A percentile compares a stretch with the other conserved stretches of the same genome.
Conservation (phyloP, 139 green algal genomes). For the Coelastrella sp. region DNA sequence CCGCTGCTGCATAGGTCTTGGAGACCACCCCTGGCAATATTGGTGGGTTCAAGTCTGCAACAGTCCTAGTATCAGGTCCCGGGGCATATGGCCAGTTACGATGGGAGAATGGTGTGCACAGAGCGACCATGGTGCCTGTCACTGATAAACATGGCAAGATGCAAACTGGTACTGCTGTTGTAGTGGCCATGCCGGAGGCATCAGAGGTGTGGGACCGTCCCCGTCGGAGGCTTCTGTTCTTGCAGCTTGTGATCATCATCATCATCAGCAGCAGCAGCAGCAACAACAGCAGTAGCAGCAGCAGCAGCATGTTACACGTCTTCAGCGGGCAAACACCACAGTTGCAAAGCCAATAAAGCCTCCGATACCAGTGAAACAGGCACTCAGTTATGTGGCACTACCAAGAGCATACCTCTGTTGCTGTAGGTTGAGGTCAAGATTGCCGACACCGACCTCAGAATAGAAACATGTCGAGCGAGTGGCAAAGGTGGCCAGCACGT, state of each 20-base stretch:
- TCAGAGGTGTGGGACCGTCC: no score
- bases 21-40: background rate
- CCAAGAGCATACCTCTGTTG: no score
- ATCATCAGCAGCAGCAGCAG: no score
- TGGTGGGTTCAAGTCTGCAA: slow-evolving; percentile 55
- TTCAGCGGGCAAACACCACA: no score
- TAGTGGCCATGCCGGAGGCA: slow-evolving; percentile 89
- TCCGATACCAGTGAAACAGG: no score
- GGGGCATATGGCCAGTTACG: slow-evolving; percentile 70
- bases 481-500: slow-evolving; percentile 81
- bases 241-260: no score
- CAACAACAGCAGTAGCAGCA: no score
- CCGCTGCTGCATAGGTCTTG: slow-evolving; percentile 22
- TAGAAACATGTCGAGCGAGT: slow-evolving; percentile 68
- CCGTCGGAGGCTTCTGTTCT: no score
- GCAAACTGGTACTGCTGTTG: slow-evolving; percentile 95
- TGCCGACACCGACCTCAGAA: slow-evolving; percentile 54
- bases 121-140: slow-evolving; percentile 93
- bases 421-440: slow-evolving; percentile 64
- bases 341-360: no score
- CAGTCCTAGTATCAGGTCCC: slow-evolving; percentile 15
- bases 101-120: slow-evolving; percentile 93
- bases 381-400: background rate
- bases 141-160: slow-evolving; percentile 91
- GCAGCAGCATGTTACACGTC: no score